A percentile compares a stretch with the other conserved stretches of the same genome.
Conservation (phyloP, 129 eudicot species). For the Silybum marianum region DNA sequence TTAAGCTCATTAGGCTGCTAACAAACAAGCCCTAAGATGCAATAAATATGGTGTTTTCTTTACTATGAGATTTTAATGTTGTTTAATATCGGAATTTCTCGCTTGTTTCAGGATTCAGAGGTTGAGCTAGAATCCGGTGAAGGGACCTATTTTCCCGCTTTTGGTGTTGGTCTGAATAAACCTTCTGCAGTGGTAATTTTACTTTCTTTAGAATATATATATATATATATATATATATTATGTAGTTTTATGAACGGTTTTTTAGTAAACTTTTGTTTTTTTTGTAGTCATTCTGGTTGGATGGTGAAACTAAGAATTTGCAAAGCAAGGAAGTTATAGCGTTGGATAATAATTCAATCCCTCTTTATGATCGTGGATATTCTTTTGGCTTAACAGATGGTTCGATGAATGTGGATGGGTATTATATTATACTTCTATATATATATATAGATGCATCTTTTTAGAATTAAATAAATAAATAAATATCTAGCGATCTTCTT, state of each 20-base stretch:
- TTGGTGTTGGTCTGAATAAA: slow-evolving; percentile 65
- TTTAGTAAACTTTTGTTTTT: not conserved
- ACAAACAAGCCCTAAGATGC: not conserved
- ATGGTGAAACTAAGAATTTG: slow-evolving; percentile 51
- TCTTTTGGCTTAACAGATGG: slow-evolving; percentile 63
- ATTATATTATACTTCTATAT: slow-evolving; percentile 21
- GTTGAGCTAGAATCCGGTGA: slow-evolving; percentile 77
- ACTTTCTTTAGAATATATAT: not conserved
- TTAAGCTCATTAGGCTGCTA: not conserved
- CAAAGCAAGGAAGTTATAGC: slow-evolving; percentile 47
- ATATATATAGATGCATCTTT: not conserved
- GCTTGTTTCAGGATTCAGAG: slow-evolving; percentile 51
- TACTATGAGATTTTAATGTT: not conserved
- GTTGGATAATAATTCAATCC: slow-evolving; percentile 68
- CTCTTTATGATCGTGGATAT: slow-evolving; percentile 94
- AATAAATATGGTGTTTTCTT: slow-evolving; percentile 1
- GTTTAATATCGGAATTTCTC: not conserved
- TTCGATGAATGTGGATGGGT: slow-evolving; percentile 58
- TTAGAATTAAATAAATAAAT: not conserved
- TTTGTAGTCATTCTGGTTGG: slow-evolving; percentile 83
- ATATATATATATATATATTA: not conserved
- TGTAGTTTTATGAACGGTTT: not conserved
- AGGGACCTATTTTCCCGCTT: slow-evolving; percentile 86
- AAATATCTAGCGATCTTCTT: not conserved
- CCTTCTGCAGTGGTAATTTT: slow-evolving; percentile 70